phyloP scores from a whole-genome alignment of 148 eudicot species.

The Persicaria maculosa region DNA sequence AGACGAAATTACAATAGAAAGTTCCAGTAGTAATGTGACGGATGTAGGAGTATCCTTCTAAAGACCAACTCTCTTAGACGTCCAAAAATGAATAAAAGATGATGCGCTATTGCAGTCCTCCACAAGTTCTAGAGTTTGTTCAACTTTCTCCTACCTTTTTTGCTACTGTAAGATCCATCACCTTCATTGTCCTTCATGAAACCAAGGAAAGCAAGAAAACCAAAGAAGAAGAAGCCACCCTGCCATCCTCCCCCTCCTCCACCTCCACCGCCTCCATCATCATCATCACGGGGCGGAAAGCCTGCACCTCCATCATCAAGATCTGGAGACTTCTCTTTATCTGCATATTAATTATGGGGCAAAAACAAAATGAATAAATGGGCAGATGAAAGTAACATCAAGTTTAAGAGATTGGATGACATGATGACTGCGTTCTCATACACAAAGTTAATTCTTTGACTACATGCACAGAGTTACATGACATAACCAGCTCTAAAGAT shows the following conservation, averaged over 20 bases:
- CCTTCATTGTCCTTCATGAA: slow-evolving; percentile 40
- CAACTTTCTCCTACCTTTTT: background rate
- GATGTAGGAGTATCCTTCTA: background rate
- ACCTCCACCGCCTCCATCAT: slow-evolving; percentile 42
- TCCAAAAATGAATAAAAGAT: no score
- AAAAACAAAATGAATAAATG: background rate
- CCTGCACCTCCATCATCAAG: slow-evolving; percentile 53
- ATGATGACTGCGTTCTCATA: background rate
- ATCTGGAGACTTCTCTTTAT: slow-evolving; percentile 44
- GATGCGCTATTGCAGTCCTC: background rate
- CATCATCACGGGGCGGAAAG: slow-evolving; percentile 38
- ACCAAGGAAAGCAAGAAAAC: slow-evolving; percentile 45
- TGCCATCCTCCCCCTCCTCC: slow-evolving; percentile 41
- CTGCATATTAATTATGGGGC: background rate
- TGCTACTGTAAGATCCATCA: slow-evolving; percentile 13
- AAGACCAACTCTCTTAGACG: background rate
- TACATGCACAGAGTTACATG: no score
- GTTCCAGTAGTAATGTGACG: background rate
- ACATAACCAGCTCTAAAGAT: background rate
- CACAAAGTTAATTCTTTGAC: no score
- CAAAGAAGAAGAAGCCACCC: slow-evolving; percentile 48
- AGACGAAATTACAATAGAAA: background rate
- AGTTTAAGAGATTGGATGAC: background rate
- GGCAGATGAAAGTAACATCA: background rate
- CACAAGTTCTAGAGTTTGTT: background rate